Evolutionary conservation across 345 rosid genomes (phyloP).

Genomic region (Rubroshorea leprosula): DNA sequence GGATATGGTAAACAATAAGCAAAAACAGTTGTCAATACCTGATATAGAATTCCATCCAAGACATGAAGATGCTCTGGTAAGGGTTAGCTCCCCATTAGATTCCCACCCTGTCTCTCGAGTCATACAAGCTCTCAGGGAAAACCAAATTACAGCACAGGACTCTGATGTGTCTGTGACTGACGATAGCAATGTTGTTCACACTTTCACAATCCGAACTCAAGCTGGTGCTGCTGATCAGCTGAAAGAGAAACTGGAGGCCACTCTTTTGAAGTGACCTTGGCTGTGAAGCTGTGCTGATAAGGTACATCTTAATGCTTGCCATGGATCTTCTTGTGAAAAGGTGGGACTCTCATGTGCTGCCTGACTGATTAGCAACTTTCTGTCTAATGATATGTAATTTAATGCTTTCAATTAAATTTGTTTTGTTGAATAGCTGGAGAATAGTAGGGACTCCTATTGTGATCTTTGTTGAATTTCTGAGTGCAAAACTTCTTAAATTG

Average conservation of each 20-base stretch:
- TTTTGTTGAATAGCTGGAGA: not conserved
- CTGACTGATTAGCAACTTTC: conserved; percentile 10
- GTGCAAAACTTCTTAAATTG: not conserved
- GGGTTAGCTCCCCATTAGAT: conserved; percentile 68
- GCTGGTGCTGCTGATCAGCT: conserved; percentile 73
- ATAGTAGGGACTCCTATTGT: not conserved
- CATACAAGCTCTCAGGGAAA: conserved; percentile 56
- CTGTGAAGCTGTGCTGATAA: conserved; percentile 8
- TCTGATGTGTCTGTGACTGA: conserved; percentile 57
- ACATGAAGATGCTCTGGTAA: conserved; percentile 70
- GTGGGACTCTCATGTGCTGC: not conserved
- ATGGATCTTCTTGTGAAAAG: conserved; percentile 4
- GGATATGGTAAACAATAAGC: conserved; percentile 21
- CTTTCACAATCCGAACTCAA: conserved; percentile 59
- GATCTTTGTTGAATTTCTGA: conserved; percentile 1
- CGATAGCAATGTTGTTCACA: conserved; percentile 59
- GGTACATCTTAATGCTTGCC: not conserved
- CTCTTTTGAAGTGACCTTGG: conserved; percentile 42
- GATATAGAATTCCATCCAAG: conserved; percentile 70
- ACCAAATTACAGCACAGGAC: conserved; percentile 54
- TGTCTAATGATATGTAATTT: conserved; percentile 10
- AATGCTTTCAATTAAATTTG: conserved; percentile 6
- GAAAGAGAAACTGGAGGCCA: conserved; percentile 70
- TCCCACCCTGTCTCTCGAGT: conserved; percentile 66
- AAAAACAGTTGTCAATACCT: conserved; percentile 36